Evolutionary conservation across 495 filamentous ascomycete genomes (phyloP).

Genomic region (Astrothelium macrocarpum): DNA sequence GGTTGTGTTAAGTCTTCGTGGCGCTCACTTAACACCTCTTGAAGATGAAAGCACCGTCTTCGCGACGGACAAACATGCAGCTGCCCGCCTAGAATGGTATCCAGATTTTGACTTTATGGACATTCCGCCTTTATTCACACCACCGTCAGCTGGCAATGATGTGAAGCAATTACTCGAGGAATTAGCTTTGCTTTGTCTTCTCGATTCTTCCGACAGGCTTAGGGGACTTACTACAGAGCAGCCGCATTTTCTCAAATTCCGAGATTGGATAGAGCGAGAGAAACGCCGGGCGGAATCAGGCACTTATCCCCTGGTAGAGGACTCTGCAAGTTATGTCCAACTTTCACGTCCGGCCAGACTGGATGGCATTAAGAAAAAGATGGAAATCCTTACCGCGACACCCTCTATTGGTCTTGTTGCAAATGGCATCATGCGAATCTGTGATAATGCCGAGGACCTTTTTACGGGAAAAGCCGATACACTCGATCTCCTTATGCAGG

Average conservation of each 20-base stretch:
- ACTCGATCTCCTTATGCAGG: conserved; percentile 30
- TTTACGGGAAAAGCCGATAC: conserved; percentile 27
- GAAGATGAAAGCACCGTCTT: conserved; percentile 18
- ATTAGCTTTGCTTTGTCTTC: conserved; percentile 28
- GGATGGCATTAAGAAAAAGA: conserved; percentile 11
- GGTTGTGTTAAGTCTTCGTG: conserved; percentile 17
- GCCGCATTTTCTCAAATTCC: conserved; percentile 28
- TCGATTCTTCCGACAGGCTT: conserved; percentile 20
- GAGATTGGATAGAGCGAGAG: conserved; percentile 27
- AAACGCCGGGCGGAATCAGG: conserved; percentile 10
- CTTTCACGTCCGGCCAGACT: conserved; percentile 11
- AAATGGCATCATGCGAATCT: conserved; percentile 23
- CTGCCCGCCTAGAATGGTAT: conserved; percentile 29
- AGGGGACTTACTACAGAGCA: conserved; percentile 15
- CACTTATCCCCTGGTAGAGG: conserved; percentile 19
- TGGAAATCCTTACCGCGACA: background rate
- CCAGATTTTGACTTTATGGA: conserved; percentile 31
- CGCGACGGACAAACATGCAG: conserved; percentile 23
- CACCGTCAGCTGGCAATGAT: conserved; percentile 7
- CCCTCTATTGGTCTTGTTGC: conserved; percentile 10
- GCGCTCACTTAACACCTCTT: conserved; percentile 22
- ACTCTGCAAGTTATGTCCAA: conserved; percentile 10
- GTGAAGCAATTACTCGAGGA: conserved; percentile 18
- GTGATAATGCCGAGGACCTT: conserved; percentile 14
- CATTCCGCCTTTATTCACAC: conserved; percentile 16